Base-by-base conservation (phyloP, 2,329 filamentous ascomycete genomes). In the Aspergillus alliaceus region DNA sequence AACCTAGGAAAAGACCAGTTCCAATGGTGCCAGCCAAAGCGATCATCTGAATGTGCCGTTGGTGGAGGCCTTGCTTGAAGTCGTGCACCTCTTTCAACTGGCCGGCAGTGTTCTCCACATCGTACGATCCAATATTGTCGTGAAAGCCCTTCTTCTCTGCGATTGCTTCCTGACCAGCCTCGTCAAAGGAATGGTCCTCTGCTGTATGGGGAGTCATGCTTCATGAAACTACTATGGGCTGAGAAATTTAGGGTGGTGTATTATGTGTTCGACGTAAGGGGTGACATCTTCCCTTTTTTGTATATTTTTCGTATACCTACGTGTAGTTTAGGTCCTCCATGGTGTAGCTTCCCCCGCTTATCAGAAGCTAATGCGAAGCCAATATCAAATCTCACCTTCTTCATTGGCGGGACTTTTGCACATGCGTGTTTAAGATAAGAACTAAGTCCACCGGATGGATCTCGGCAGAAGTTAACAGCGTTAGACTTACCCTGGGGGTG, bases 21-120 rank as follows among this genome's bases (percentile, higher is more conserved):
- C 73, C 72, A 35, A 75, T 72, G 4, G 70, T 73, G 29, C 74
- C 72, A 2, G 72, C 72, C 20, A 76, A 61, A 14, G 73, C 71
- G 46, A 75, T 75, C 71, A 75, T 74, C 56, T 72, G 68, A 50
- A 73, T 72, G 31, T 73, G 71, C 7, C 71, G 65, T 54, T 71
- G 66, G 37, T 68, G 64, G 8, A 72, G 66, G 14, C 69, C 70
- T 34, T 70, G 66, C 42, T 54, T 60, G 42, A 69, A 59, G 9
- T 56, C 42, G 8, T 48, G 56, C 37, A 63, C 56, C 37, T 69
- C 66, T 9, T 62, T 58, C 40, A 69, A 46, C 35, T 67, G 66
- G 6, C 58, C 62, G 3, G 64, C 56, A 0, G 58, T 54, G 56
- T 61, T 59, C 57, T 67, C 66, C 48, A 60, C 52, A 46, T 68